Conservation (phyloP, 345 rosid species). For the Bruguiera parviflora region DNA sequence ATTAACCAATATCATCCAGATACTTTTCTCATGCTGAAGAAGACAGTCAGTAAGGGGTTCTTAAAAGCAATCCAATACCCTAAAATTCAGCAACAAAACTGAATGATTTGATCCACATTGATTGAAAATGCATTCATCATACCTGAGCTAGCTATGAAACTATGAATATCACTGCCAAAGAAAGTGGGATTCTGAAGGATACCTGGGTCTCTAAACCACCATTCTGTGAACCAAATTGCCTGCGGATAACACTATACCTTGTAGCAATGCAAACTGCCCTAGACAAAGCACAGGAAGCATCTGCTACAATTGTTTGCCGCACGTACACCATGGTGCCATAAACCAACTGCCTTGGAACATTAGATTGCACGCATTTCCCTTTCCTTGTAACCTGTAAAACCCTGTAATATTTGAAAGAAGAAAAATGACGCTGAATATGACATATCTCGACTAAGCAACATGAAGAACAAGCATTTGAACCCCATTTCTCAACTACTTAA, state of each 20-base stretch:
- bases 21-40: too few species aligned
- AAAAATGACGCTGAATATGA: background rate
- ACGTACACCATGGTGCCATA: slow-evolving; percentile 97
- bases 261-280: slow-evolving; percentile 96
- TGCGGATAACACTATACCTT: slow-evolving; percentile 90
- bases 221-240: slow-evolving; percentile 81
- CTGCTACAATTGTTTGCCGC: slow-evolving; percentile 78
- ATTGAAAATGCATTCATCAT: background rate
- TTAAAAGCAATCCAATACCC: background rate
- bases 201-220: slow-evolving; percentile 92
- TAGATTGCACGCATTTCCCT: slow-evolving; percentile 71
- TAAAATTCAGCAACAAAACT: background rate
- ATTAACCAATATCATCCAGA: background rate
- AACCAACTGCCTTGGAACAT: slow-evolving; percentile 83
- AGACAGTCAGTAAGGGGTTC: background rate
- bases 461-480: background rate
- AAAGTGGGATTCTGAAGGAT: slow-evolving; percentile 5
- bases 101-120: background rate
- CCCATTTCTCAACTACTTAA: background rate
- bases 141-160: background rate
- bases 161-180: background rate
- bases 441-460: background rate
- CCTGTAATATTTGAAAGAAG: slow-evolving; percentile 45
- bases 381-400: slow-evolving; percentile 84
- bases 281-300: slow-evolving; percentile 86